Percentiles rank a stretch among this genome's conserved stretches.
phyloP scores from a whole-genome alignment of 2,329 filamentous ascomycete species.

The Penicillium brasilianum region DNA sequence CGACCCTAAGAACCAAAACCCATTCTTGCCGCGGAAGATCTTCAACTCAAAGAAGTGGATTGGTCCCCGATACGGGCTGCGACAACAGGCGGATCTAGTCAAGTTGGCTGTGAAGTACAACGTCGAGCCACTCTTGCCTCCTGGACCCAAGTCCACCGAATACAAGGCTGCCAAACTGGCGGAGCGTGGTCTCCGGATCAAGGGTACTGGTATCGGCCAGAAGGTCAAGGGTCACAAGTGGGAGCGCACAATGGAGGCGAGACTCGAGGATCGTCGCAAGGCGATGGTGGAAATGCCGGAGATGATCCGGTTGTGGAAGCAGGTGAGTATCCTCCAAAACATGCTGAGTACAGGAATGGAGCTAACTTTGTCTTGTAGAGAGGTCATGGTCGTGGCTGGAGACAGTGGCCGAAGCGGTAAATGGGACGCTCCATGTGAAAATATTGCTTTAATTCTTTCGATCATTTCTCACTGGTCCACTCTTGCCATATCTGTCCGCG shows the following conservation, averaged over 20 bases:
- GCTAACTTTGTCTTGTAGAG: conserved; percentile 55
- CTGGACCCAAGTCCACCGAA: conserved; percentile 76
- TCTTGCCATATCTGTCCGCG: conserved; percentile 13
- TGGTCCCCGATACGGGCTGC: conserved; percentile 78
- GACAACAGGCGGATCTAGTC: conserved; percentile 87
- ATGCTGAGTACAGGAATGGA: conserved; percentile 3
- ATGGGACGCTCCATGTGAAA: conserved; percentile 8
- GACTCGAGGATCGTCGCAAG: conserved; percentile 84
- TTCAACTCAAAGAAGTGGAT: conserved; percentile 81
- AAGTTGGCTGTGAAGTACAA: conserved; percentile 80
- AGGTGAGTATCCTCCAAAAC: conserved; percentile 61
- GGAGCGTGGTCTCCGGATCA: conserved; percentile 80
- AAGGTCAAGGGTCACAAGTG: conserved; percentile 93
- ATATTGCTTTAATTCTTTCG: conserved; percentile 25
- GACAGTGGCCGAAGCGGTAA: conserved; percentile 69
- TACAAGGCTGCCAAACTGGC: conserved; percentile 69
- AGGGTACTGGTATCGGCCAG: conserved; percentile 91
- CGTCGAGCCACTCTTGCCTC: conserved; percentile 79
- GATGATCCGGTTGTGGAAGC: conserved; percentile 91
- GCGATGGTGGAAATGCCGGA: conserved; percentile 96
- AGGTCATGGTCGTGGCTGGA: conserved; percentile 75
- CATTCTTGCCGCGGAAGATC: conserved; percentile 81
- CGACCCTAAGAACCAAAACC: conserved; percentile 66
- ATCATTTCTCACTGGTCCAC: conserved; percentile 15
- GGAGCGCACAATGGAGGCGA: conserved; percentile 82